Percentiles rank a stretch among this genome's conserved stretches.
phyloP scores from a whole-genome alignment of 2,329 filamentous ascomycete genomes.

The Zasmidium angulare region DNA sequence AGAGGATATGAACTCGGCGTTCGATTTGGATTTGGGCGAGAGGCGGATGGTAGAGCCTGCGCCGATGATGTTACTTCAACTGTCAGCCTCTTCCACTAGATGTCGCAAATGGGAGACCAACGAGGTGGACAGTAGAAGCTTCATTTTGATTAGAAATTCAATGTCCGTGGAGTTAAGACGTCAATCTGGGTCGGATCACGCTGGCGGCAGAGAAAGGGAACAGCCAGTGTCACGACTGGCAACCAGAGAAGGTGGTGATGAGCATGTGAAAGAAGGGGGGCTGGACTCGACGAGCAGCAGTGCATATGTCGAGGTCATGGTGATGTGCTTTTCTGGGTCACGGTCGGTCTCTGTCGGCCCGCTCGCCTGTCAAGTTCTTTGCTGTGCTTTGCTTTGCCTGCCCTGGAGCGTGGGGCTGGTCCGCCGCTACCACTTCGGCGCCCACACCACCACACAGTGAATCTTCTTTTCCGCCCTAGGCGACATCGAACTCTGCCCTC shows the following conservation, averaged over 20 bases:
- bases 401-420: not conserved
- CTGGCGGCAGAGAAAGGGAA: not conserved
- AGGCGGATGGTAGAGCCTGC: slow-evolving; percentile 80
- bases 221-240: not conserved
- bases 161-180: not conserved
- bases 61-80: slow-evolving; percentile 74
- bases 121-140: slow-evolving; percentile 83
- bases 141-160: slow-evolving; percentile 56
- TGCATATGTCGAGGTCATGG: not conserved
- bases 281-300: not conserved
- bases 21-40: slow-evolving; percentile 76
- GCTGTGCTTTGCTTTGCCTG: not conserved
- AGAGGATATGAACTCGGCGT: slow-evolving; percentile 87
- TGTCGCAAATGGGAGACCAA: slow-evolving; percentile 48
- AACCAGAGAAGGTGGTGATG: not conserved
- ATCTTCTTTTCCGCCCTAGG: not conserved
- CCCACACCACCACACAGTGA: not conserved
- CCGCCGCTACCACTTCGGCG: not conserved
- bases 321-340: not conserved
- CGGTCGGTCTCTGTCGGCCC: not conserved
- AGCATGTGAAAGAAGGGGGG: not conserved
- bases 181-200: not conserved
- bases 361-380: not conserved
- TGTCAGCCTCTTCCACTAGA: slow-evolving; percentile 19
- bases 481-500: not conserved